These are phyloP conservation scores for Tylopilus vinaceipallidus DNA, from an alignment of 768 basidiomycete genomes.

Conservation along the genomic window DNA sequence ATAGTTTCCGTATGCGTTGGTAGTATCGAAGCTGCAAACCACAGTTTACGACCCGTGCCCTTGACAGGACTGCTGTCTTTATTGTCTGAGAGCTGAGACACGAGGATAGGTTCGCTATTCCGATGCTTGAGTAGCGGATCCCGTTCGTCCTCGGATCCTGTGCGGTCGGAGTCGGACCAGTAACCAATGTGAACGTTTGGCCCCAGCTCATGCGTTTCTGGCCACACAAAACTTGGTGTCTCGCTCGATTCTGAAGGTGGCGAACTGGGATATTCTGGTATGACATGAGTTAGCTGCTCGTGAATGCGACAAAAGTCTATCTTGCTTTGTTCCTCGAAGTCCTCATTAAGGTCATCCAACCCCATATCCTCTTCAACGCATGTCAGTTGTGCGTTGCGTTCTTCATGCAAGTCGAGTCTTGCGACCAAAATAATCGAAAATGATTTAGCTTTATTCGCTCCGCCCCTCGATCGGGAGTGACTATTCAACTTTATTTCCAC, in stretches of 20 bases:
- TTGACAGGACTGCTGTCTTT: constrained; percentile 4
- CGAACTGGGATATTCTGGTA: constrained; percentile 10
- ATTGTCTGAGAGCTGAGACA: constrained; percentile 19
- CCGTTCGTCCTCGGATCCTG: constrained; percentile 18
- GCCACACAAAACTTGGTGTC: constrained; percentile 10
- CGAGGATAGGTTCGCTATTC: constrained; percentile 11
- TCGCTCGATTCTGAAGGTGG: constrained; percentile 11
- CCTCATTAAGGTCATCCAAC: not conserved
- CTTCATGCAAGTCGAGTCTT: constrained; percentile 17
- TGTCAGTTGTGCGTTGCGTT: not conserved
- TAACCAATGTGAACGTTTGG: constrained; percentile 22
- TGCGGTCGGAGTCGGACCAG: constrained; percentile 21
- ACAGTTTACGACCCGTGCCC: constrained; percentile 12
- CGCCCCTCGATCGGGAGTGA: constrained; percentile 16
- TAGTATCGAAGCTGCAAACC: constrained; percentile 38
- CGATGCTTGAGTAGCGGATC: constrained; percentile 13
- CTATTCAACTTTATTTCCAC: constrained; percentile 46
- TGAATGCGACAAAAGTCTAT: not conserved
- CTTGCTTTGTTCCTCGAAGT: constrained; percentile 13
- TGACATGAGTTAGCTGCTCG: not conserved
- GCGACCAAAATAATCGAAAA: constrained; percentile 16
- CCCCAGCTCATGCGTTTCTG: constrained; percentile 3
- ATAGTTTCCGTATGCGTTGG: constrained; percentile 46
- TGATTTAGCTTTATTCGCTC: constrained; percentile 9
- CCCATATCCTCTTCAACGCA: not conserved